Conservation (phyloP, 2,329 filamentous ascomycete species). For the Sclerotinia borealis region DNA sequence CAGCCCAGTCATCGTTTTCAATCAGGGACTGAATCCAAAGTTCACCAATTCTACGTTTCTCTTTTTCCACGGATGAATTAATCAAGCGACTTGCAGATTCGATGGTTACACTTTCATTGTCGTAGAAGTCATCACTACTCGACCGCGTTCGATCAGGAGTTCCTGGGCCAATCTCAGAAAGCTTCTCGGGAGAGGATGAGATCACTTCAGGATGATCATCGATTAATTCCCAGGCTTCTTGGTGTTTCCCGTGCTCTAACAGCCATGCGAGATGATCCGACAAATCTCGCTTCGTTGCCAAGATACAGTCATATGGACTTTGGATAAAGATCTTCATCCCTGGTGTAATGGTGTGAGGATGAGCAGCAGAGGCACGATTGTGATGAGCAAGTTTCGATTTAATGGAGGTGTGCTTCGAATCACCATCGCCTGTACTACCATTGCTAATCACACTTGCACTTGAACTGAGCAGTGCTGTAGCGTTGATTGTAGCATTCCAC, state of each 20-base stretch:
- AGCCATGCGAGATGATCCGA: conserved; percentile 84
- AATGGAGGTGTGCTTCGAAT: conserved; percentile 41
- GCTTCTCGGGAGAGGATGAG: conserved; percentile 37
- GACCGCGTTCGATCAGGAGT: conserved; percentile 34
- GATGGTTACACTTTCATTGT: conserved; percentile 60
- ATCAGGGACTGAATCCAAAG: conserved; percentile 88
- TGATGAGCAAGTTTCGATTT: conserved; percentile 34
- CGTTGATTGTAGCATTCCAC: conserved; percentile 87
- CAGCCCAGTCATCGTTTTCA: conserved; percentile 64
- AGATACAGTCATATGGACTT: conserved; percentile 93
- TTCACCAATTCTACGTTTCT: conserved; percentile 87
- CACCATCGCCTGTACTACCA: conserved; percentile 53
- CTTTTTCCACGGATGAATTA: conserved; percentile 67
- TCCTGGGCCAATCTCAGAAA: conserved; percentile 36
- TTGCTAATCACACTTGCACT: conserved; percentile 67
- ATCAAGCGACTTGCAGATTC: conserved; percentile 52
- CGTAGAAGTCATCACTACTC: conserved; percentile 60
- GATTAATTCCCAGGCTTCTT: conserved; percentile 82
- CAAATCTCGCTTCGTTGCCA: conserved; percentile 81
- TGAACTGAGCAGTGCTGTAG: conserved; percentile 80
- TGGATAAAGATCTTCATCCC: conserved; percentile 87
- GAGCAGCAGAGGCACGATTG: conserved; percentile 34
- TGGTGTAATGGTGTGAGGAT: conserved; percentile 35
- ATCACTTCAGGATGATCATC: conserved; percentile 79
- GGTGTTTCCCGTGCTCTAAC: conserved; percentile 71